Conservation (phyloP, 2,329 filamentous ascomycete species). For the Epichloe uncinata region DNA sequence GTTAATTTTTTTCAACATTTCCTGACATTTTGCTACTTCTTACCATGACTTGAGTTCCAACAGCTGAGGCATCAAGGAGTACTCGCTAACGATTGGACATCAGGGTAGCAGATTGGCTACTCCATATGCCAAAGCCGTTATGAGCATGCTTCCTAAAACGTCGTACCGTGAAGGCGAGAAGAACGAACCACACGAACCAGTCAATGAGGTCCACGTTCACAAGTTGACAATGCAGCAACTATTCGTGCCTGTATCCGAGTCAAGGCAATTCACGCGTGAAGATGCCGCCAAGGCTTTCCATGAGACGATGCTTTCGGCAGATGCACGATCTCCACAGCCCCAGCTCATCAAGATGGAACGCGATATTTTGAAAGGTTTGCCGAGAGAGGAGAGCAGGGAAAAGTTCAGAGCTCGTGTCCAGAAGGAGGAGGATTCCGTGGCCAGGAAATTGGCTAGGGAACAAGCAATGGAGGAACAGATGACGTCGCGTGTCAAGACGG, state of each 20-base stretch:
- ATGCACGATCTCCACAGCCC: constrained; percentile 47
- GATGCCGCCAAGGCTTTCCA: constrained; percentile 55
- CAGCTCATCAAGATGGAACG: constrained; percentile 45
- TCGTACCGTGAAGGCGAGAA: constrained; percentile 38
- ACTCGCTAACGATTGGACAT: constrained; percentile 1
- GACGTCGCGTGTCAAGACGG: constrained; percentile 32
- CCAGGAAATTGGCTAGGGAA: constrained; percentile 18
- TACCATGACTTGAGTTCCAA: not conserved
- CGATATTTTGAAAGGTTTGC: constrained; percentile 26
- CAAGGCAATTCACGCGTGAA: constrained; percentile 47
- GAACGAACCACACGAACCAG: constrained; percentile 38
- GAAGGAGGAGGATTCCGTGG: constrained; percentile 27
- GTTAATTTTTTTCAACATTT: constrained; percentile 46
- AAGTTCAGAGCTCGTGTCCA: constrained; percentile 30
- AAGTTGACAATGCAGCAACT: constrained; percentile 47
- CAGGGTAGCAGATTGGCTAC: constrained; percentile 66
- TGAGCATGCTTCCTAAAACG: constrained; percentile 69
- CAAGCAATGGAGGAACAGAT: constrained; percentile 24
- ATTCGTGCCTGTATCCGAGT: constrained; percentile 52
- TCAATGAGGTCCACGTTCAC: constrained; percentile 54
- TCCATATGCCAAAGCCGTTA: constrained; percentile 63
- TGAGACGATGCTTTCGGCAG: constrained; percentile 43
- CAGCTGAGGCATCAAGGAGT: not conserved
- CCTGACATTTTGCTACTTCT: constrained; percentile 22
- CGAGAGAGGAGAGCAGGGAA: constrained; percentile 22